A percentile compares a stretch with the other conserved stretches of the same genome.
These are phyloP conservation scores for Exophiala bonariae DNA, from an alignment of 2,329 filamentous ascomycete species.

Conservation along the genomic window DNA sequence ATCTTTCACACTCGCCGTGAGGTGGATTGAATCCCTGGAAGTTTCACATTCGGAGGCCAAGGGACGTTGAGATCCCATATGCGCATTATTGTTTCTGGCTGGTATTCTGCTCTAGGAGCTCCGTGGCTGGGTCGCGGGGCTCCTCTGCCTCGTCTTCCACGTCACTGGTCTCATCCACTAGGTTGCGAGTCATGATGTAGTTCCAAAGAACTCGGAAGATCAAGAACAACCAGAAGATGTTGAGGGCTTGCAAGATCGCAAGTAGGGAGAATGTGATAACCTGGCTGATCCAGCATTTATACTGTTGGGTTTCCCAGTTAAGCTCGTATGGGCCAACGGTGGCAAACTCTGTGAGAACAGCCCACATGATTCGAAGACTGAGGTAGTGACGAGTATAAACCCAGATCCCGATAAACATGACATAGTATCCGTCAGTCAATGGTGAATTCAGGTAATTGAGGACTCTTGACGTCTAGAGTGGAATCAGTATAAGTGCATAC, in stretches of 20 bases:
- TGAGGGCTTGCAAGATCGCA: conserved; percentile 31
- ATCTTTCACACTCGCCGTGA: too few relatives aligned
- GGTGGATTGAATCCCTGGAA: too few relatives aligned
- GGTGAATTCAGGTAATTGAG: conserved; percentile 79
- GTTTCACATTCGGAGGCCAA: too few relatives aligned
- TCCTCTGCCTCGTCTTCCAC: not conserved
- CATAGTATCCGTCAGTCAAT: conserved; percentile 74
- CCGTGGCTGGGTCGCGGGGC: too few relatives aligned
- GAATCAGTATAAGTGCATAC: conserved; percentile 2
- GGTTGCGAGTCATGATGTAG: conserved; percentile 27
- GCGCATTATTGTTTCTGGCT: too few relatives aligned
- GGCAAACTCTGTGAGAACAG: conserved; percentile 33
- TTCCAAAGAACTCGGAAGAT: conserved; percentile 30
- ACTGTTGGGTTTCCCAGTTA: conserved; percentile 35
- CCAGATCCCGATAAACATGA: conserved; percentile 74
- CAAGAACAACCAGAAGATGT: conserved; percentile 34
- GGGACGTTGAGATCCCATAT: too few relatives aligned
- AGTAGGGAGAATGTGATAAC: conserved; percentile 32
- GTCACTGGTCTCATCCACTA: conserved; percentile 19
- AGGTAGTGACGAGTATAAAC: conserved; percentile 76
- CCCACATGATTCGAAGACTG: conserved; percentile 33
- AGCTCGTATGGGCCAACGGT: conserved; percentile 32
- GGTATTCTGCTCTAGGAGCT: too few relatives aligned
- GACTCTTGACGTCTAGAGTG: conserved; percentile 69
- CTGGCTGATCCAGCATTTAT: conserved; percentile 33